Evolutionary conservation across 352 stramenopile genomes (phyloP).

Genomic region (Globisporangium paroecandrum): DNA sequence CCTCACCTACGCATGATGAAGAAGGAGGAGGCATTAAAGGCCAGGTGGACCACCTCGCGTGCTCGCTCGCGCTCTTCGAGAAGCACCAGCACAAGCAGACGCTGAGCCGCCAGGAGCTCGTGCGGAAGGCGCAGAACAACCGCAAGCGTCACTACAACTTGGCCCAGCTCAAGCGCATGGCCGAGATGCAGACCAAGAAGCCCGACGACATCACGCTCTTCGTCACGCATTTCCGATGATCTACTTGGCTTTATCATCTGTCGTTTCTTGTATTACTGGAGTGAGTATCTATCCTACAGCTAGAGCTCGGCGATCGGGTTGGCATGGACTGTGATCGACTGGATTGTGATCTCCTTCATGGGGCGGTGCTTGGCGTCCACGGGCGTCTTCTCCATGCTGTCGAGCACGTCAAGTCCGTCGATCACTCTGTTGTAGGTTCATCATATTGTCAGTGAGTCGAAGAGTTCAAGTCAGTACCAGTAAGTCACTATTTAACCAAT

Average conservation of each 20-base stretch:
- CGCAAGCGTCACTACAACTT: conserved; percentile 73
- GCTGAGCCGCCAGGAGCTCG: conserved; percentile 49
- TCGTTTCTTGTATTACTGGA: not conserved
- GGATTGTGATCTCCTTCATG: conserved; percentile 86
- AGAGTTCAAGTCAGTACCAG: not conserved
- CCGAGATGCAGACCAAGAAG: conserved; percentile 71
- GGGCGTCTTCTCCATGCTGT: conserved; percentile 94
- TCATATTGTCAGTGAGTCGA: not conserved
- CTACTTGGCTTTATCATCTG: not conserved
- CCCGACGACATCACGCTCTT: conserved; percentile 78
- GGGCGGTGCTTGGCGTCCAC: conserved; percentile 90
- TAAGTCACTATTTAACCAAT: not conserved
- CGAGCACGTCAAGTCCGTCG: conserved; percentile 96
- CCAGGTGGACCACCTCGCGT: conserved; percentile 41
- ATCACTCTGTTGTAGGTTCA: conserved; percentile 63
- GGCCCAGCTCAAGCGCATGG: conserved; percentile 66
- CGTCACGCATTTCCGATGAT: conserved; percentile 51
- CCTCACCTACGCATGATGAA: not conserved
- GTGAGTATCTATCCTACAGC: not conserved
- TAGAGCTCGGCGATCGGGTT: conserved; percentile 88
- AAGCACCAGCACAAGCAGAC: conserved; percentile 50
- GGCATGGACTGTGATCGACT: conserved; percentile 89
- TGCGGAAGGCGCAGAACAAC: conserved; percentile 31
- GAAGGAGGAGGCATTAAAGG: not conserved
- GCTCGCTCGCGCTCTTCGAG: conserved; percentile 47